Base-by-base conservation (phyloP, 1,139 yeast genomes). In the Hyphopichia pseudoburtonii region DNA sequence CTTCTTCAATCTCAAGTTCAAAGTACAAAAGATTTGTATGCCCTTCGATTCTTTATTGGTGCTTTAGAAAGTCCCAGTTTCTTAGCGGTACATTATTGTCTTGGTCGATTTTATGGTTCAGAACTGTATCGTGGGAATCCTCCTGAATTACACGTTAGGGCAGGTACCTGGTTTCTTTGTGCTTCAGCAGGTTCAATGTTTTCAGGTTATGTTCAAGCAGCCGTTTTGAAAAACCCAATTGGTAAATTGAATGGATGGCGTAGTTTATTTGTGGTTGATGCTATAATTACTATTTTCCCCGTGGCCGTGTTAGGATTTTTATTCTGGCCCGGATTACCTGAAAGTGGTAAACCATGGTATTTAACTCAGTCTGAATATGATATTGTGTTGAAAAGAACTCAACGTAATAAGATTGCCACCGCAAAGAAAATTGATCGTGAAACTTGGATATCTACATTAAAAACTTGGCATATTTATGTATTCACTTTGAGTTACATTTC, bases 171-270 rank as follows among this genome's bases (percentile, higher is more conserved):
- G 8, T 24, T 24, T 24, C 27, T 24, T 24, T 24, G 49, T 22
- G 39, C 42, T 10, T 36, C 42, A 29, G 46, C 46, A 11, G 51
- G 45, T 5, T 42, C 40, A 18, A 46, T 62, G 54, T 65, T 60
- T 32, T 54, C 70, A 2, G 76, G 71, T 17, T 66, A 59, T 44
- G 54, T 71, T 32, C 71, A 66, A 46, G 42, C 61, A 24, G 58
- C 63, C 14, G 43, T 57, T 25, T 43, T 52, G 39, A 42, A 46
- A 11, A 37, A 59, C 40, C 62, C 66, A n/a, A 46, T 34, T 14
- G 39, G 46, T 17, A 69, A 68, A 1, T 36, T 60, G n/a, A 45
- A 50, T 3, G 65, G 67, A 9, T 65, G 65, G 63, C 53, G 56
- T 43, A 64, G 70, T 69, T 42, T 64, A 27, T 64, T 62, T 42